These are phyloP conservation scores for Cyphellophora attinorum DNA, from an alignment of 2,329 filamentous ascomycete species.

Conservation along the genomic window DNA sequence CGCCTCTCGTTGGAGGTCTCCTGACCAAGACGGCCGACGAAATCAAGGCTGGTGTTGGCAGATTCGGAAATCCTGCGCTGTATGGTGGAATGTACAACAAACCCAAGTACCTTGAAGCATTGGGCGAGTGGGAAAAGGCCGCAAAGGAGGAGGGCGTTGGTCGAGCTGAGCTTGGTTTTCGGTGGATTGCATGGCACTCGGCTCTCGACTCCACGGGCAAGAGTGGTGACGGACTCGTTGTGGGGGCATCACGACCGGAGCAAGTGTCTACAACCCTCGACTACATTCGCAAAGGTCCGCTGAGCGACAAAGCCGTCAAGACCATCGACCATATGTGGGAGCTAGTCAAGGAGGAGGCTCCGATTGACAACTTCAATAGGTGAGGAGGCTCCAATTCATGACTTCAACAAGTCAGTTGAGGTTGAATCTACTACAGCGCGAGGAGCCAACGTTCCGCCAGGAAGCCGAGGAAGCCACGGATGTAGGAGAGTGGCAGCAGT, in stretches of 20 bases:
- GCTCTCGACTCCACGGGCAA: slow-evolving; percentile 15
- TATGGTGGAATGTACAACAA: slow-evolving; percentile 20
- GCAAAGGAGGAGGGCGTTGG: slow-evolving; percentile 18
- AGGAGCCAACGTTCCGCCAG: too few relatives aligned
- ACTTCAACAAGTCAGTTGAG: too few relatives aligned
- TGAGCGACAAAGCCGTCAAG: slow-evolving; percentile 19
- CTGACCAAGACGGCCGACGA: slow-evolving; percentile 25
- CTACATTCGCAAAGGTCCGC: slow-evolving; percentile 22
- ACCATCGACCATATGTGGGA: slow-evolving; percentile 22
- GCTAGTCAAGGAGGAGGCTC: slow-evolving; percentile 20
- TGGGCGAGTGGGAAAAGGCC: slow-evolving; percentile 23
- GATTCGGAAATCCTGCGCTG: slow-evolving; percentile 19
- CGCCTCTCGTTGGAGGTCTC: slow-evolving; percentile 24
- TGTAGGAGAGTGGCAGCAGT: too few relatives aligned
- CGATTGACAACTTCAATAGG: slow-evolving; percentile 16
- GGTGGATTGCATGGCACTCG: slow-evolving; percentile 27
- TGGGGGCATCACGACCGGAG: slow-evolving; percentile 24
- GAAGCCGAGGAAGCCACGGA: too few relatives aligned
- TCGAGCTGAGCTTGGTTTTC: slow-evolving; percentile 26
- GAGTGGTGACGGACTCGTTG: slow-evolving; percentile 22
- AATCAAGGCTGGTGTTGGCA: slow-evolving; percentile 22
- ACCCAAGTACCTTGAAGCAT: slow-evolving; percentile 20
- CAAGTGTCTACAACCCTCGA: slow-evolving; percentile 24
- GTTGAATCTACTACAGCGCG: too few relatives aligned
- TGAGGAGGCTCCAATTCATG: too few relatives aligned